Percentiles rank a stretch among this genome's conserved stretches.
Conservation (phyloP, 139 green algal species). For the Edaphochlamys debaryana region DNA sequence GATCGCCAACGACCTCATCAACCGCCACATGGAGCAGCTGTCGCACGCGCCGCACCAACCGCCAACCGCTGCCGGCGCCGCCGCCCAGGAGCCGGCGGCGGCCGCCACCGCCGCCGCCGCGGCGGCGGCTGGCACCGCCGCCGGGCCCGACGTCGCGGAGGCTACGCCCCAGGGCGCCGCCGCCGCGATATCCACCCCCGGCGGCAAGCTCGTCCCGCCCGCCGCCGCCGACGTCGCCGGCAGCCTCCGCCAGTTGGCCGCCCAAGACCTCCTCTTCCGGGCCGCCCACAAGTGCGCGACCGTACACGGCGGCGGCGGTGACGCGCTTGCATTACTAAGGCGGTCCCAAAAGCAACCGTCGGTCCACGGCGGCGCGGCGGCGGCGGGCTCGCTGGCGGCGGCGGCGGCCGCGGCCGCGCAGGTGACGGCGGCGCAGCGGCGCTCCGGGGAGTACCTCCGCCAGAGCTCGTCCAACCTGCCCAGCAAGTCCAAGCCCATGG, state of each 20-base stretch:
- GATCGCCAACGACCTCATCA: conserved; percentile 85
- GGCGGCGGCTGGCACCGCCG: neutral
- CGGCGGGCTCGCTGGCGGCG: neutral
- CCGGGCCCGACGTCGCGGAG: neutral
- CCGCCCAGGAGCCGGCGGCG: neutral
- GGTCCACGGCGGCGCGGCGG: neutral
- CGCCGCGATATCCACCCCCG: neutral
- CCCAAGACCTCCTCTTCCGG: conserved; percentile 19
- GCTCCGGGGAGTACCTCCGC: neutral
- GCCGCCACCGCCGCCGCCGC: neutral
- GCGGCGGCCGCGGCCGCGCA: neutral
- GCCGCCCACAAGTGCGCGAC: conserved; percentile 19
- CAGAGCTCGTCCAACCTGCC: too few species aligned
- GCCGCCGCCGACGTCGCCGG: neutral
- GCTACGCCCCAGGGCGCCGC: conserved; percentile 12
- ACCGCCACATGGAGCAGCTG: conserved; percentile 40
- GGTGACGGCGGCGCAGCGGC: neutral
- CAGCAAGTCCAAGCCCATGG: neutral
- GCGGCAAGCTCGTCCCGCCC: neutral
- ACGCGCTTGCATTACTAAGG: conserved; percentile 1
- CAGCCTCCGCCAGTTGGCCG: conserved; percentile 7
- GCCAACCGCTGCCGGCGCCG: neutral
- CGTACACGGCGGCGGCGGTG: conserved; percentile 23
- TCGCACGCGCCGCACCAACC: neutral
- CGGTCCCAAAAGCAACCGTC: too few species aligned